Evolutionary conservation across 1,139 yeast genomes (phyloP).

Genomic region (Scheffersomyces lignicola): DNA sequence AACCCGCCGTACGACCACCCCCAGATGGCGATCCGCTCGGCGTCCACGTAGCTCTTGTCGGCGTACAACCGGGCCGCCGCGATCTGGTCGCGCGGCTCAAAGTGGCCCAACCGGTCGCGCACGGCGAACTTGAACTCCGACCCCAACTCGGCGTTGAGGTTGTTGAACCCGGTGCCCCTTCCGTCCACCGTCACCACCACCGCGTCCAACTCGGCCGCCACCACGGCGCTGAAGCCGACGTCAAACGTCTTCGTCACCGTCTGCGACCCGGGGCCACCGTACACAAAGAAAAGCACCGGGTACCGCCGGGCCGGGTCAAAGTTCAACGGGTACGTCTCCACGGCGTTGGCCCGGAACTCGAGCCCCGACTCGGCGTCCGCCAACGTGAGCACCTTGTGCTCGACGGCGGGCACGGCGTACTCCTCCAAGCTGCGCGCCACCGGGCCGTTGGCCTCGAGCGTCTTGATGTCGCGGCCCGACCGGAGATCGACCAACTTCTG

Average conservation of each 20-base stretch:
- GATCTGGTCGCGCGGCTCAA: conserved; percentile 71
- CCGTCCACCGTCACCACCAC: conserved; percentile 82
- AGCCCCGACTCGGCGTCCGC: conserved; percentile 39
- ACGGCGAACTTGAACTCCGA: conserved; percentile 61
- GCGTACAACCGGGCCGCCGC: conserved; percentile 65
- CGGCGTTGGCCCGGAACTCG: conserved; percentile 49
- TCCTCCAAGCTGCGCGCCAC: conserved; percentile 36
- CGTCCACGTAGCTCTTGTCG: conserved; percentile 55
- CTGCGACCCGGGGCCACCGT: conserved; percentile 86
- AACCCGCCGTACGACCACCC: conserved; percentile 89
- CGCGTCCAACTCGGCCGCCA: conserved; percentile 68
- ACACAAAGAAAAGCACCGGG: conserved; percentile 71
- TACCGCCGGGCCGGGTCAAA: conserved; percentile 57
- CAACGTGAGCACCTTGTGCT: conserved; percentile 49
- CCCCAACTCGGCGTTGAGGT: conserved; percentile 33
- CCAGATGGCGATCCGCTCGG: conserved; percentile 64
- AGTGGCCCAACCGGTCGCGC: conserved; percentile 63
- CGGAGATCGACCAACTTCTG: conserved; percentile 64
- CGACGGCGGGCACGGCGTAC: conserved; percentile 50
- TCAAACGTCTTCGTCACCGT: conserved; percentile 55
- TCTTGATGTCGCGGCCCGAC: conserved; percentile 26
- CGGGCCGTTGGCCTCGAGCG: conserved; percentile 51
- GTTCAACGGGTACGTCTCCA: conserved; percentile 64
- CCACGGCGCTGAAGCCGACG: conserved; percentile 60
- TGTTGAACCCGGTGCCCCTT: conserved; percentile 75